A percentile compares a stretch with the other conserved stretches of the same genome.
Conservation (phyloP, 345 rosid species). For the Salix arbutifolia region DNA sequence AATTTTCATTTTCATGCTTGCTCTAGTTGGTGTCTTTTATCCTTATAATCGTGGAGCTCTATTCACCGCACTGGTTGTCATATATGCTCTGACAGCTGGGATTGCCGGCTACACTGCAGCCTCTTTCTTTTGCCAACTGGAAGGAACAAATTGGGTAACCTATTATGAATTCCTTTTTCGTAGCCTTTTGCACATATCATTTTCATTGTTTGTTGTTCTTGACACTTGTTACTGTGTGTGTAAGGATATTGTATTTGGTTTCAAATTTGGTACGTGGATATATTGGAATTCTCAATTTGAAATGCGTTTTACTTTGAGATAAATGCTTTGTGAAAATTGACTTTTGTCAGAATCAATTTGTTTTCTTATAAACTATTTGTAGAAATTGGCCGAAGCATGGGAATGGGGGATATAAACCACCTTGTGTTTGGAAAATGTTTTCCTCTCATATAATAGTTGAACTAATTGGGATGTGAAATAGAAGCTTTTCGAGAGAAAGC, state of each 20-base stretch:
- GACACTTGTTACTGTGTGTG: not conserved
- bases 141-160: slow-evolving; percentile 82
- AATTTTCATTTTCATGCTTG: slow-evolving; percentile 70
- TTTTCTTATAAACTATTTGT: not conserved
- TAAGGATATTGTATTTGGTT: not conserved
- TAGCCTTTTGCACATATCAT: not conserved
- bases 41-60: slow-evolving; percentile 93
- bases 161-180: not conserved
- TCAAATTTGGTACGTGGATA: not conserved
- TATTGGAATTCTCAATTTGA: not conserved
- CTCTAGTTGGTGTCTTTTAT: slow-evolving; percentile 86
- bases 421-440: not conserved
- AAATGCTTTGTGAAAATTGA: not conserved
- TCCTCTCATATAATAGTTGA: not conserved
- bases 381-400: not conserved
- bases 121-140: slow-evolving; percentile 86
- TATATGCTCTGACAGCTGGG: slow-evolving; percentile 85
- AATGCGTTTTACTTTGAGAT: not conserved
- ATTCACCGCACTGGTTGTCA: slow-evolving; percentile 80
- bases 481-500: not conserved
- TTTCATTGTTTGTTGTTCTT: not conserved
- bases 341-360: not conserved
- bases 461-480: not conserved
- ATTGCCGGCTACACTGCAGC: slow-evolving; percentile 81
- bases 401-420: not conserved